Evolutionary conservation across 345 rosid species (phyloP).

Genomic region (Kandelia obovata): DNA sequence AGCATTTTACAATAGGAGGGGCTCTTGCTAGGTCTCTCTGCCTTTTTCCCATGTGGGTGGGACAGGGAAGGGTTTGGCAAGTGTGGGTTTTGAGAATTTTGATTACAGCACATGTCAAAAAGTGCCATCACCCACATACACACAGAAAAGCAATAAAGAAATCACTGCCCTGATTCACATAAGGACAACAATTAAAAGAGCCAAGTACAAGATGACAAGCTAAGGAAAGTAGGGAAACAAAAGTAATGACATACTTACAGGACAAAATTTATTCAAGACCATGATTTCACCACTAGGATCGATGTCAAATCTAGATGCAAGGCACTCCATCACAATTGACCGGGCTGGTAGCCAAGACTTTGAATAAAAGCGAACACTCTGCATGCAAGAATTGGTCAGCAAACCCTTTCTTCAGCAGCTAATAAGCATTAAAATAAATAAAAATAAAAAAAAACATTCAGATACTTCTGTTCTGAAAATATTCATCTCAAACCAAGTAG

Average conservation of each 20-base stretch:
- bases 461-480: neutral
- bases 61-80: no score
- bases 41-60: no score
- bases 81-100: neutral
- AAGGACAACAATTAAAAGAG: no score
- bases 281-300: slow-evolving; percentile 87
- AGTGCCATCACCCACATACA: neutral
- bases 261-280: slow-evolving; percentile 64
- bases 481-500: neutral
- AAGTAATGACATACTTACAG: slow-evolving; percentile 46
- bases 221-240: neutral
- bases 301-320: slow-evolving; percentile 49
- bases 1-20: no score
- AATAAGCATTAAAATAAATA: neutral
- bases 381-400: slow-evolving; percentile 19
- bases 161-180: neutral
- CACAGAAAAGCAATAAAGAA: neutral
- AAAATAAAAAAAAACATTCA: neutral
- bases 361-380: slow-evolving; percentile 66
- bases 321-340: slow-evolving; percentile 72
- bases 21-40: no score
- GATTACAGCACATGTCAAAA: neutral
- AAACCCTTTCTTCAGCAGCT: neutral
- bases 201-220: neutral
- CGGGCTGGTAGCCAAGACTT: slow-evolving; percentile 92